phyloP scores from a whole-genome alignment of 306 rosid genomes.

The Parietaria judaica region DNA sequence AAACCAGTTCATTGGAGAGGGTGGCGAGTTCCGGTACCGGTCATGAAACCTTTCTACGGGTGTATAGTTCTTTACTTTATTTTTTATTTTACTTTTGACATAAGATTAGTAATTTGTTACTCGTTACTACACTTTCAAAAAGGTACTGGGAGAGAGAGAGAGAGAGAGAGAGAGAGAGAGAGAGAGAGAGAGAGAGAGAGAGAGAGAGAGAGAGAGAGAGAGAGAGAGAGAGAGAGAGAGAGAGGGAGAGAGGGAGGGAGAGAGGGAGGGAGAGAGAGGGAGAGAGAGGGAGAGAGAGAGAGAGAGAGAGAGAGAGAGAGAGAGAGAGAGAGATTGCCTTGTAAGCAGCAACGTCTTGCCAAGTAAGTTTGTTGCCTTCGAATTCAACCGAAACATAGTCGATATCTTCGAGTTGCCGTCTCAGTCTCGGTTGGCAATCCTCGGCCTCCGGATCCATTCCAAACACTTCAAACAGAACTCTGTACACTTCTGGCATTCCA shows the following conservation, averaged over 20 bases:
- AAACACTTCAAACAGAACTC: slow-evolving; percentile 93
- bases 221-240: slow-evolving; percentile 17
- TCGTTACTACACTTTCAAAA: background rate
- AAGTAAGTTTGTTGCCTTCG: slow-evolving; percentile 67
- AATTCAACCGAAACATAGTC: slow-evolving; percentile 87
- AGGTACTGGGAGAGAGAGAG: background rate
- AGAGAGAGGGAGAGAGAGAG: slow-evolving; percentile 10
- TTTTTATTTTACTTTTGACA: too few species aligned
- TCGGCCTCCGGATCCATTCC: slow-evolving; percentile 93
- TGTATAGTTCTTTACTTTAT: too few species aligned
- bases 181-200: slow-evolving; percentile 11
- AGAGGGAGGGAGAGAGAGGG: slow-evolving; percentile 5
- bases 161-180: slow-evolving; percentile 12
- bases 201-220: slow-evolving; percentile 14
- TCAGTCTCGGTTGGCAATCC: slow-evolving; percentile 71
- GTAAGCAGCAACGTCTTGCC: slow-evolving; percentile 87
- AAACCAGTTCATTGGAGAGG: too few species aligned
- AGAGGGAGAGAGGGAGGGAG: background rate
- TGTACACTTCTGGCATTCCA: slow-evolving; percentile 92
- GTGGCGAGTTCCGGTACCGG: too few species aligned
- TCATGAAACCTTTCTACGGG: too few species aligned
- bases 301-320: slow-evolving; percentile 10
- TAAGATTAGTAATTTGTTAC: too few species aligned
- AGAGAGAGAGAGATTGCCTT: slow-evolving; percentile 43
- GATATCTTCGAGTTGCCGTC: slow-evolving; percentile 91